Evolutionary conservation across 257 asterid genomes (phyloP), one percentile per base, ranked within the genome.

Genomic region (Nicotiana undulata): DNA sequence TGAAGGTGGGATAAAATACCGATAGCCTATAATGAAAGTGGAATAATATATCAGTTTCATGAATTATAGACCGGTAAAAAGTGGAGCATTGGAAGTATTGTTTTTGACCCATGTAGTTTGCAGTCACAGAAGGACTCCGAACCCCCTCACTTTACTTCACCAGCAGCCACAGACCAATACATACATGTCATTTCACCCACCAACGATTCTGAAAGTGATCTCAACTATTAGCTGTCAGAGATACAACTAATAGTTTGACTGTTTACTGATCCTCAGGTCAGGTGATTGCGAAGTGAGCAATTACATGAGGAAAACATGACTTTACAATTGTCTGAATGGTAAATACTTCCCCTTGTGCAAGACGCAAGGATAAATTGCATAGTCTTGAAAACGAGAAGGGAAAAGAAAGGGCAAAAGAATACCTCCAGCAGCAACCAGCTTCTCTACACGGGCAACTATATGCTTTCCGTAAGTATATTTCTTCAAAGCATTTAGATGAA

Each of bases 381-480:
- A n/a, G 8, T 3, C 15, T 2, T 51, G 79, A 49, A 49, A 74
- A 49, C 63, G 18, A 44, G 29, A 78, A 6, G 34, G 18, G 16
- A 59, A 66, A 56, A 52, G 10, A 32, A 68, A 67, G 66, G 16
- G 6, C 26, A 68, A 61, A 59, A 60, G 17, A 61, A 40, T 88
- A 92, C 98, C 98, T 85, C 98, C 98, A 82, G 97, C 88, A 44
- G 97, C 93, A 63, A 94, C 97, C 37, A 94, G 97, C 84, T 92
- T 94, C 93, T 94, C 98, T 37, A 92, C 95, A 66, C 98, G 97
- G 61, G 97, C 90, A 29, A 94, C 94, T 3, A 92, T 92, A 81
- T 94, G 98, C 87, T 92, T 94, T 76, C 98, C 98, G 8, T 91
- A 94, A 3, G 98, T 91, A 82, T 90, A 92, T 81, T 91, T 89